A percentile compares a stretch with the other conserved stretches of the same genome.
Evolutionary conservation across 2,329 filamentous ascomycete genomes (phyloP).

Genomic region (Fusarium dlaminii): DNA sequence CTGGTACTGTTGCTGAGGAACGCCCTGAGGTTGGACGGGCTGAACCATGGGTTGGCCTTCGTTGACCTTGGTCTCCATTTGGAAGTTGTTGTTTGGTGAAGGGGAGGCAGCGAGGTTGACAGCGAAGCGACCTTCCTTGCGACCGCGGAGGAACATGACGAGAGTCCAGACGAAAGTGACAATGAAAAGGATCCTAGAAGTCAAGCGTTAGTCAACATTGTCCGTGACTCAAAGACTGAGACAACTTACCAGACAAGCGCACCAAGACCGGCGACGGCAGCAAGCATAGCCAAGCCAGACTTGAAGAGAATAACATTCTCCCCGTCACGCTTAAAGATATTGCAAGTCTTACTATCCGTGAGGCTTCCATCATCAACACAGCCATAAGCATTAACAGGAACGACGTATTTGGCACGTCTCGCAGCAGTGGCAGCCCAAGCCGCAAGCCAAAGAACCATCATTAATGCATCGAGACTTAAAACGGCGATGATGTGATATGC

Average conservation of each 20-base stretch:
- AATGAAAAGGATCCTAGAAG: constrained; percentile 51
- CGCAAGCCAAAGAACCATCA: constrained; percentile 59
- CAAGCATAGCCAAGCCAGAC: constrained; percentile 48
- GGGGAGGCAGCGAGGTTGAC: constrained; percentile 17
- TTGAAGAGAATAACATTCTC: constrained; percentile 48
- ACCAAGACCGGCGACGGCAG: constrained; percentile 55
- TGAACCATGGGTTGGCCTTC: constrained; percentile 39
- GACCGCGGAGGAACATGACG: constrained; percentile 48
- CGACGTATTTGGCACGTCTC: constrained; percentile 50
- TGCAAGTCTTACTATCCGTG: constrained; percentile 52
- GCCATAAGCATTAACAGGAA: constrained; percentile 43
- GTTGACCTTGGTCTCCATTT: constrained; percentile 48
- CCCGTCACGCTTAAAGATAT: constrained; percentile 35
- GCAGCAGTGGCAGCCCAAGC: constrained; percentile 54
- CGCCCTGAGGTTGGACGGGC: constrained; percentile 17
- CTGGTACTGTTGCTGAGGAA: constrained; percentile 39
- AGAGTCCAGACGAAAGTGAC: constrained; percentile 50
- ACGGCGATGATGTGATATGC: constrained; percentile 58
- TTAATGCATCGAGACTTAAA: constrained; percentile 54
- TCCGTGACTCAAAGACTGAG: rapidly evolving
- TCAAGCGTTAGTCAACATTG: not conserved
- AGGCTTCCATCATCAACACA: constrained; percentile 52
- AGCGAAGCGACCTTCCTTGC: constrained; percentile 51
- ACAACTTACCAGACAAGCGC: constrained; percentile 54
- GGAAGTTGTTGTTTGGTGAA: constrained; percentile 40